These are phyloP conservation scores for Anastatica hierochuntica DNA, from an alignment of 345 rosid species.

Conservation along the genomic window DNA sequence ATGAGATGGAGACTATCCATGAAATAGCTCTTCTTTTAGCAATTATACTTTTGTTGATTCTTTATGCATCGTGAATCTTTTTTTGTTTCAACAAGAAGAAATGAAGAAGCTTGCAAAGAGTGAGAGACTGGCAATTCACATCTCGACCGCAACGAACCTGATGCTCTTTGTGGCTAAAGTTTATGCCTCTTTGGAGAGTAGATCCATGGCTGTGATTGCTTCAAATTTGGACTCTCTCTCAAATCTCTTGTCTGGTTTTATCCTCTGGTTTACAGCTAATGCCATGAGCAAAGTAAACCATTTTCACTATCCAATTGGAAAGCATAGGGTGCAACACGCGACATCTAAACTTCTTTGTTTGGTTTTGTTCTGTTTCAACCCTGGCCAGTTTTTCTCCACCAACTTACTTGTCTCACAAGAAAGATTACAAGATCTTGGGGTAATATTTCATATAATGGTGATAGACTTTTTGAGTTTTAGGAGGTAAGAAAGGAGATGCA, in stretches of 20 bases:
- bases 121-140: constrained; percentile 54
- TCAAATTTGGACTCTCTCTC: constrained; percentile 79
- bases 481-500: too few relatives aligned
- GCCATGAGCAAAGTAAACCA: constrained; percentile 81
- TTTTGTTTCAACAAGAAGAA: constrained; percentile 51
- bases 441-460: too few relatives aligned
- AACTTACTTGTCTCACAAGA: too few relatives aligned
- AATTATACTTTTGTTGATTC: neutral
- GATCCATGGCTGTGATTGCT: constrained; percentile 78
- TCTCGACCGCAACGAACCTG: constrained; percentile 53
- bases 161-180: constrained; percentile 68
- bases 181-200: constrained; percentile 63
- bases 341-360: constrained; percentile 27
- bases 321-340: constrained; percentile 86
- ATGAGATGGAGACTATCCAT: constrained; percentile 70
- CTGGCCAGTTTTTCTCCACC: too few relatives aligned
- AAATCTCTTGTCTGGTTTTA: constrained; percentile 79
- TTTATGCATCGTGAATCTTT: neutral
- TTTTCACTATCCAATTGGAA: constrained; percentile 67
- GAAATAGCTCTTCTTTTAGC: constrained; percentile 14
- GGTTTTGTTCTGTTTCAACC: neutral
- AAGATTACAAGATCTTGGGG: too few relatives aligned
- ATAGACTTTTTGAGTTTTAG: too few relatives aligned
- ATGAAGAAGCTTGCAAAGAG: constrained; percentile 57
- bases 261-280: constrained; percentile 76